Percentiles rank a stretch among this genome's conserved stretches.
These are phyloP conservation scores for Aphanoascus verrucosus DNA, from an alignment of 2,329 filamentous ascomycete genomes.

Conservation along the genomic window DNA sequence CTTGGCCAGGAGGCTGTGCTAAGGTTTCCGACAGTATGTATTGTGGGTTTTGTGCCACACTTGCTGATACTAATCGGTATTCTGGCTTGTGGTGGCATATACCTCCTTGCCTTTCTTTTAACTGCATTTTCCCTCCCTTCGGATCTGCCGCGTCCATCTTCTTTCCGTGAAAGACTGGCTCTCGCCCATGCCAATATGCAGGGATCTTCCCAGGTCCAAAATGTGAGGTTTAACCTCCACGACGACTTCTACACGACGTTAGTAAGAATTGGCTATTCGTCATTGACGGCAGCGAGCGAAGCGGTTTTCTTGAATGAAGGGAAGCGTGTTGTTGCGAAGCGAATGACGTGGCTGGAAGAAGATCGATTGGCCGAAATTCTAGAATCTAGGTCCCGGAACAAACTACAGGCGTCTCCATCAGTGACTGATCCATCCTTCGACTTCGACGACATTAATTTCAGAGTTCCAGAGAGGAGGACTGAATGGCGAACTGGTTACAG, in stretches of 20 bases:
- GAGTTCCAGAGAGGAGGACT: slow-evolving; percentile 23
- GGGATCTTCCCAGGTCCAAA: slow-evolving; percentile 74
- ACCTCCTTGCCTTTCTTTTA: slow-evolving; percentile 62
- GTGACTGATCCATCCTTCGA: slow-evolving; percentile 14
- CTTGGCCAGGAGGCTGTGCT: slow-evolving; percentile 47
- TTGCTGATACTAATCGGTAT: slow-evolving; percentile 78
- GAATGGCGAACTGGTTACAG: slow-evolving; percentile 39
- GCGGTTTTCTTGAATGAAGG: slow-evolving; percentile 94
- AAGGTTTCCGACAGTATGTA: slow-evolving; percentile 85
- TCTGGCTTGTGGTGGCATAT: slow-evolving; percentile 62
- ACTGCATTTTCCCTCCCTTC: slow-evolving; percentile 58
- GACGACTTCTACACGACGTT: slow-evolving; percentile 95
- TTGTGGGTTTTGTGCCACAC: slow-evolving; percentile 90
- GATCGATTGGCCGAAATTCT: slow-evolving; percentile 71
- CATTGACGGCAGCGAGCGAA: slow-evolving; percentile 86
- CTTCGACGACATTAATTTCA: slow-evolving; percentile 28
- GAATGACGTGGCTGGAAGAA: slow-evolving; percentile 84
- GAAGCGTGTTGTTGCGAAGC: slow-evolving; percentile 58
- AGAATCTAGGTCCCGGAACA: slow-evolving; percentile 28
- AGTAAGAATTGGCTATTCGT: slow-evolving; percentile 72
- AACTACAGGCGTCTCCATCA: slow-evolving; percentile 12
- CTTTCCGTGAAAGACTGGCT: slow-evolving; percentile 50
- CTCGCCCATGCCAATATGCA: slow-evolving; percentile 82
- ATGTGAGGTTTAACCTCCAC: slow-evolving; percentile 67
- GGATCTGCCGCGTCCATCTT: slow-evolving; percentile 35